These are phyloP conservation scores for Hyaloscypha finlandica DNA, from an alignment of 495 filamentous ascomycete species.

Conservation along the genomic window DNA sequence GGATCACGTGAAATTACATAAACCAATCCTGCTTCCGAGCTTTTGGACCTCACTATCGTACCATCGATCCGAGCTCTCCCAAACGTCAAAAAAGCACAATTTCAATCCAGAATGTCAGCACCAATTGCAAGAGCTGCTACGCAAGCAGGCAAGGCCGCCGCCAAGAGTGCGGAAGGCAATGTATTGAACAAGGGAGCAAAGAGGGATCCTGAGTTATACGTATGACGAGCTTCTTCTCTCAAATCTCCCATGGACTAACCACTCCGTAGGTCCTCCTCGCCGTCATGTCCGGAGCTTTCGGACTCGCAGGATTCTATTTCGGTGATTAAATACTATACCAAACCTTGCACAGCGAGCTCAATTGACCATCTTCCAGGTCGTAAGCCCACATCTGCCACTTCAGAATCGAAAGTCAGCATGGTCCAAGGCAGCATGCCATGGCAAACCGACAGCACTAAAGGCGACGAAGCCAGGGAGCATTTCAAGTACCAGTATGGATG, in stretches of 20 bases:
- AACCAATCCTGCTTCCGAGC: too few relatives aligned
- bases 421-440: conserved; percentile 82
- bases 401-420: conserved; percentile 76
- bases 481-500: conserved; percentile 62
- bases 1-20: too few relatives aligned
- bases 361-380: conserved; percentile 56
- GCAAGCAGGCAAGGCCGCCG: conserved; percentile 37
- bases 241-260: not conserved
- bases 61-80: conserved; percentile 33
- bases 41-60: conserved; percentile 30
- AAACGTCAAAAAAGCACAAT: conserved; percentile 9
- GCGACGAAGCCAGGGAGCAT: conserved; percentile 48
- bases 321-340: conserved; percentile 43
- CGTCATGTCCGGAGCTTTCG: conserved; percentile 88
- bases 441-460: conserved; percentile 63
- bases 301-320: conserved; percentile 86
- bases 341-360: not conserved
- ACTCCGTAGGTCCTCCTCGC: conserved; percentile 74
- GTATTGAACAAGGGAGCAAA: conserved; percentile 66
- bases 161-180: conserved; percentile 15
- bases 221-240: conserved; percentile 42
- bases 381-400: conserved; percentile 81
- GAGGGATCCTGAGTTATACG: conserved; percentile 81
- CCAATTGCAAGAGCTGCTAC: conserved; percentile 53
- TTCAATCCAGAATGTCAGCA: conserved; percentile 49